These are phyloP conservation scores for Torulaspora gathmanii DNA, from an alignment of 805 yeast genomes.

Conservation along the genomic window DNA sequence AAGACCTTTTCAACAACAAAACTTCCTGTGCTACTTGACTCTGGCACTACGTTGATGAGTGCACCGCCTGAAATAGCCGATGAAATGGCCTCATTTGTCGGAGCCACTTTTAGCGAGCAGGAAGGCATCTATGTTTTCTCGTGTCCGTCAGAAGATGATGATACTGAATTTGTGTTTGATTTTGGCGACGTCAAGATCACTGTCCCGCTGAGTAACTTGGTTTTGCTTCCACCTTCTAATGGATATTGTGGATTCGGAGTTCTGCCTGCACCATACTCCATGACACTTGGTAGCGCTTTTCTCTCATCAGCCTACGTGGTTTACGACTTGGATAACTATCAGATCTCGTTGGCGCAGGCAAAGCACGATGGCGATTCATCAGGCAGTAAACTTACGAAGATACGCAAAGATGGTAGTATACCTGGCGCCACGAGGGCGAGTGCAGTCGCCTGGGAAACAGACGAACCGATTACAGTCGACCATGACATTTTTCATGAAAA, in stretches of 20 bases:
- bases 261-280: conserved; percentile 30
- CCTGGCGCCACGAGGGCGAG: conserved; percentile 50
- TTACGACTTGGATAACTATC: conserved; percentile 48
- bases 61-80: conserved; percentile 39
- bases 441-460: conserved; percentile 21
- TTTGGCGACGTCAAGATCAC: conserved; percentile 56
- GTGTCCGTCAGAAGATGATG: conserved; percentile 36
- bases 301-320: conserved; percentile 54
- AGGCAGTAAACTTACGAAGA: conserved; percentile 39
- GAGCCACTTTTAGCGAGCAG: conserved; percentile 37
- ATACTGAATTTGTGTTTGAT: conserved; percentile 36
- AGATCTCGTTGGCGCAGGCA: conserved; percentile 49
- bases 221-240: conserved; percentile 24
- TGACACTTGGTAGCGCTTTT: conserved; percentile 56
- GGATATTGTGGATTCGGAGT: conserved; percentile 45
- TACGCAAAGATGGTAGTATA: conserved; percentile 37
- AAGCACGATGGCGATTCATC: conserved; percentile 22
- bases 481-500: conserved; percentile 8
- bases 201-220: conserved; percentile 38
- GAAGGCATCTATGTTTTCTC: conserved; percentile 40
- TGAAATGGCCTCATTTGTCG: conserved; percentile 29
- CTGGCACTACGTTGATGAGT: conserved; percentile 52
- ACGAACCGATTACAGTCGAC: conserved; percentile 15
- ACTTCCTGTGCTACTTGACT: conserved; percentile 46
- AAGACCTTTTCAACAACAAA: conserved; percentile 24